These are phyloP conservation scores for Oenanthe javanica DNA, from an alignment of 140 eudicot genomes.

Conservation along the genomic window DNA sequence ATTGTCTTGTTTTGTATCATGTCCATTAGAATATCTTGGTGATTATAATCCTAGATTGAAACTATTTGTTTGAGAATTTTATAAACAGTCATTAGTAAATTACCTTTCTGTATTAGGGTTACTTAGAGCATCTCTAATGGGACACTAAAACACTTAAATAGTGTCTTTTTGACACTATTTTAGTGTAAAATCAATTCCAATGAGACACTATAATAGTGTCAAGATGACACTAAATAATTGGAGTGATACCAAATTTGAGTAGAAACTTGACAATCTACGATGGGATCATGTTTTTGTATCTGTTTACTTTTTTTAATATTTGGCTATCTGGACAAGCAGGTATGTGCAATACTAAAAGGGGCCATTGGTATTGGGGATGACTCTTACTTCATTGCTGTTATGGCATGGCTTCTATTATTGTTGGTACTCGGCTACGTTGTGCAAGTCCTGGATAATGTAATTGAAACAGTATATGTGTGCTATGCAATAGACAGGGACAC, in stretches of 20 bases:
- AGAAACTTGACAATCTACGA: not conserved
- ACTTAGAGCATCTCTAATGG: not conserved
- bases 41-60: not conserved
- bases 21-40: slow-evolving; percentile 9
- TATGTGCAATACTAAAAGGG: slow-evolving; percentile 56
- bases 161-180: no score
- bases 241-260: no score
- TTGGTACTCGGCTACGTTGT: slow-evolving; percentile 63
- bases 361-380: slow-evolving; percentile 49
- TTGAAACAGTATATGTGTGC: slow-evolving; percentile 87
- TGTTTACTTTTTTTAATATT: not conserved
- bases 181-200: no score
- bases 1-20: slow-evolving; percentile 21
- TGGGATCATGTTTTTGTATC: no score
- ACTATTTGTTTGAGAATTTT: not conserved
- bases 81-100: not conserved
- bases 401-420: slow-evolving; percentile 61
- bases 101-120: not conserved
- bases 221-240: no score
- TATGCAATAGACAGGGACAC: slow-evolving; percentile 87
- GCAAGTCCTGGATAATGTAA: slow-evolving; percentile 69
- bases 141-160: no score
- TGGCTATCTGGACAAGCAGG: slow-evolving; percentile 35
- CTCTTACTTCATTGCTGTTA: slow-evolving; percentile 55
- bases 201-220: no score